A percentile compares a stretch with the other conserved stretches of the same genome.
Conservation (phyloP, 169 alveolate genomes). For the Besnoitia besnoiti region DNA sequence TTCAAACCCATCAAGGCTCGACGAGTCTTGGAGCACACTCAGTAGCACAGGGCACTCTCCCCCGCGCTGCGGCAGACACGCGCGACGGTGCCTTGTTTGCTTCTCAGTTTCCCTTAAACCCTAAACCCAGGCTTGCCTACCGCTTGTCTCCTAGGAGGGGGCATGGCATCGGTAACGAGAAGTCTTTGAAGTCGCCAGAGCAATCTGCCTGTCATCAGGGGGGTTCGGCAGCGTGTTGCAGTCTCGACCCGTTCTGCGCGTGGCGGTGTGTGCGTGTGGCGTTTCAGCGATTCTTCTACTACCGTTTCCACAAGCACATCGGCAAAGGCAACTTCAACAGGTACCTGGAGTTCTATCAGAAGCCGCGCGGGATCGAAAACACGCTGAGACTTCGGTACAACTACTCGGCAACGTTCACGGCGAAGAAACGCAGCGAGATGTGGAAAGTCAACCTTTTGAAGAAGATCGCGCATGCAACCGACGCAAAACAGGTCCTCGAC, state of each 20-base stretch:
- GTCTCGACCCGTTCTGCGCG: background rate
- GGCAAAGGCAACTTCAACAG: constrained; percentile 84
- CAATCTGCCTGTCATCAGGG: too few species aligned
- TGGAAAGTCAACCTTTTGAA: constrained; percentile 82
- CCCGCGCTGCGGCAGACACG: too few species aligned
- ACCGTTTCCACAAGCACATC: constrained; percentile 84
- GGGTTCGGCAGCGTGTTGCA: too few species aligned
- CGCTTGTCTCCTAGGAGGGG: too few species aligned
- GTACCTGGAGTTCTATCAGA: constrained; percentile 80
- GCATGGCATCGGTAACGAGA: too few species aligned
- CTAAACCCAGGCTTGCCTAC: too few species aligned
- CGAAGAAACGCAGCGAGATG: constrained; percentile 76
- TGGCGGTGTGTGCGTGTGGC: background rate
- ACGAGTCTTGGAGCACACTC: too few species aligned
- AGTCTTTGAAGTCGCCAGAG: too few species aligned
- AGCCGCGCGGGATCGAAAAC: constrained; percentile 82
- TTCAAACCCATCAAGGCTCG: too few species aligned
- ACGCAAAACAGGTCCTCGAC: constrained; percentile 80
- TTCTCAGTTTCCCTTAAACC: background rate
- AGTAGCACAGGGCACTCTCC: too few species aligned
- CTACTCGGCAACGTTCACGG: constrained; percentile 79
- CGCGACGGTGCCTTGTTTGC: too few species aligned
- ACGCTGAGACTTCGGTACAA: constrained; percentile 79
- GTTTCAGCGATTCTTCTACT: constrained; percentile 64
- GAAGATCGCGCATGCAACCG: constrained; percentile 81